Base-by-base conservation (phyloP, 805 yeast species). In the Phaffomyces thermotolerans region DNA sequence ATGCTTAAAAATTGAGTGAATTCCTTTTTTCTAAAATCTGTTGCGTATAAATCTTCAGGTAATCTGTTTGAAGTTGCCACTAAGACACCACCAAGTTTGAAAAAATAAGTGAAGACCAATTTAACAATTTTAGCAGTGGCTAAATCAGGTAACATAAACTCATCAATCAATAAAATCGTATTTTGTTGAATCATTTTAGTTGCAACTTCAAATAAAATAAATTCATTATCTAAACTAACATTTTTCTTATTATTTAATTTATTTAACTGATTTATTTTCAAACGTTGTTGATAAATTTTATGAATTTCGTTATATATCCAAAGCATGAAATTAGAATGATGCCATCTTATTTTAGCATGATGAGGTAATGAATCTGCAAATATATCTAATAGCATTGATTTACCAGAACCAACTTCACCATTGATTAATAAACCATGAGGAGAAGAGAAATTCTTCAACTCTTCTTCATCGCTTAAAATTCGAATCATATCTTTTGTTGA, bases 371-470 rank as follows among this genome's bases (percentile, higher is more conserved):
- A 69, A 39, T 68, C 66, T 1, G 88, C 87, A 63, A 83, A 82
- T 18, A 83, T 73, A 51, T 82, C 88, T 76, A 83, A 75, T 39
- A 83, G 58, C 81, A 83, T 75, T 2, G 86, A 77, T 55, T 83
- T 83, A 1, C 90, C 90, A 51, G 84, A 78, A 0, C 90, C 90
- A 4, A 79, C 85, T 46, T 75, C 84, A 4, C 84, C 85, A 59
- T 76, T 78, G 6, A 79, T 58, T 37, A 79, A 56, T 6, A 83
- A 60, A 0, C 90, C 90, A 44, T 74, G 81, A 0, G 89, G 89
- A 0, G 84, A 69, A 1, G 73, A 67, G 43, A 78, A 66, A 42
- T 73, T 66, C 5, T 60, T 52, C 29, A 81, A 56, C 49, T 78
- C 83, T 45, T 79, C 84, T 49, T 81, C 85, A 53, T 79, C 83